Evolutionary conservation across 2,329 filamentous ascomycete genomes (phyloP).

Genomic region (Fusarium equiseti): DNA sequence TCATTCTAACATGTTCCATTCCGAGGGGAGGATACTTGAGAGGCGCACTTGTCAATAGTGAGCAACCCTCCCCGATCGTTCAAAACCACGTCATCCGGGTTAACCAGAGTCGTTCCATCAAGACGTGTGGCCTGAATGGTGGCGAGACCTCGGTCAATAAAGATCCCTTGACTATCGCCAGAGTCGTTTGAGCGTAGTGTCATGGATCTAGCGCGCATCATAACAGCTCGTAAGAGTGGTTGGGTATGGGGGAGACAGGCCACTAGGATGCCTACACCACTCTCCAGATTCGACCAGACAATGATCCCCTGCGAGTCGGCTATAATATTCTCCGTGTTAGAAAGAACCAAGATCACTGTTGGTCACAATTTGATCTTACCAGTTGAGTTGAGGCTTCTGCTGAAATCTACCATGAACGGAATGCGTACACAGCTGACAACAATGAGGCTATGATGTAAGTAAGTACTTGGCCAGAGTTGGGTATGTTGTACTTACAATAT

Average conservation of each 20-base stretch:
- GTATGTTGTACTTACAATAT: neutral
- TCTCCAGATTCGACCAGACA: conserved; percentile 10
- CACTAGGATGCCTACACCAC: conserved; percentile 8
- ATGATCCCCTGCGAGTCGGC: conserved; percentile 5
- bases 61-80: neutral
- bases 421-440: conserved; percentile 3
- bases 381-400: neutral
- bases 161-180: neutral
- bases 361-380: neutral
- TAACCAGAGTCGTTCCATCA: neutral
- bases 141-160: neutral
- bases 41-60: neutral
- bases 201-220: neutral
- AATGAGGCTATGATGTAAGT: neutral
- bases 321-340: neutral
- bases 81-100: neutral
- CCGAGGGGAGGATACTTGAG: too few species aligned
- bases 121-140: neutral
- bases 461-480: rapidly evolving
- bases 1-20: neutral
- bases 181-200: too few species aligned
- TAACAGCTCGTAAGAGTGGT: neutral
- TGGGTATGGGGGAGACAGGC: conserved; percentile 8
- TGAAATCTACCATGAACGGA: neutral
- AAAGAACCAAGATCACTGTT: rapidly evolving